These are phyloP conservation scores for Arthroderma sp. DNA, from an alignment of 2,329 filamentous ascomycete species.

Conservation along the genomic window DNA sequence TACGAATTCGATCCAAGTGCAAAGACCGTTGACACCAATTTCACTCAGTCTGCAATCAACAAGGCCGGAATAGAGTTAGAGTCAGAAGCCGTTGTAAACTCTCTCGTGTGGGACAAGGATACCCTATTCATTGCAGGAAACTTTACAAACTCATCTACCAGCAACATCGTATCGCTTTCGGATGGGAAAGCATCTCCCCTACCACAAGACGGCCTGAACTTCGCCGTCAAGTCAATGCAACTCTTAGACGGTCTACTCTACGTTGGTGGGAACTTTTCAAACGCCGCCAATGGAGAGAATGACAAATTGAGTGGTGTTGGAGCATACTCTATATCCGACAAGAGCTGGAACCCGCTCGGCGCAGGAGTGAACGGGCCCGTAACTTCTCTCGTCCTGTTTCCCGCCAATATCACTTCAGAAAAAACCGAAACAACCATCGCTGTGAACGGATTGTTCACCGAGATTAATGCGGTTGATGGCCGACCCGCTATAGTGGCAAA, in stretches of 20 bases:
- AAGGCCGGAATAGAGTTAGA: constrained; percentile 60
- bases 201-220: constrained; percentile 64
- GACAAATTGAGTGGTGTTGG: constrained; percentile 64
- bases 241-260: constrained; percentile 57
- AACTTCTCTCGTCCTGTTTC: constrained; percentile 59
- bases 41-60: constrained; percentile 63
- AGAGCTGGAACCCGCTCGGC: constrained; percentile 67
- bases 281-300: constrained; percentile 50
- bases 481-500: constrained; percentile 50
- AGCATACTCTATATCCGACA: constrained; percentile 55
- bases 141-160: constrained; percentile 56
- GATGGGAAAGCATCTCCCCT: constrained; percentile 51
- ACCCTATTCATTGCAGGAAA: constrained; percentile 70
- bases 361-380: constrained; percentile 76
- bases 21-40: constrained; percentile 48
- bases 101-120: constrained; percentile 53
- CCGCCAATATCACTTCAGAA: constrained; percentile 61
- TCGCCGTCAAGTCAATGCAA: constrained; percentile 60
- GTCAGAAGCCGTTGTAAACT: constrained; percentile 54
- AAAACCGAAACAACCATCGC: constrained; percentile 62
- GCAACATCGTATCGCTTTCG: constrained; percentile 67
- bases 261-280: constrained; percentile 74
- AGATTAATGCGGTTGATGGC: constrained; percentile 46
- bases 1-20: constrained; percentile 72
- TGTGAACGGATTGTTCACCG: constrained; percentile 67